Percentiles rank a stretch among this genome's conserved stretches.
Evolutionary conservation across 768 basidiomycete genomes (phyloP).

Genomic region (Coprinellus aureogranulatus): DNA sequence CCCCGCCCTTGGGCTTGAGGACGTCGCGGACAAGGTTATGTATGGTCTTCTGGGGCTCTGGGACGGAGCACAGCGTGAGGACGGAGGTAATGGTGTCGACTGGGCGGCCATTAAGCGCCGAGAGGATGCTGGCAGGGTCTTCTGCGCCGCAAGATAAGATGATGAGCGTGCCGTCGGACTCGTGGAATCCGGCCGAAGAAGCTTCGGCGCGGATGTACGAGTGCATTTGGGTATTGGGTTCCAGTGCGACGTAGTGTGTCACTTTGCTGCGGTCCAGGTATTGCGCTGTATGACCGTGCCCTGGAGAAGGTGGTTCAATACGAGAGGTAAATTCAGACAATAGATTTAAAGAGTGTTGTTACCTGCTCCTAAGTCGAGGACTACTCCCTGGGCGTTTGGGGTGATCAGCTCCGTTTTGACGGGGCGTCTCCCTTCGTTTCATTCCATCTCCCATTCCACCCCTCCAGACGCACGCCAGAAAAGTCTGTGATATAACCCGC

Average conservation of each 20-base stretch:
- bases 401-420: constrained; percentile 51
- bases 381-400: constrained; percentile 53
- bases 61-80: constrained; percentile 65
- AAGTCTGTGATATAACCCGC: constrained; percentile 43
- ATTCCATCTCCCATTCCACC: constrained; percentile 42
- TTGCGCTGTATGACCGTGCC: constrained; percentile 58
- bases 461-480: constrained; percentile 60
- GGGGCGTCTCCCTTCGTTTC: constrained; percentile 39
- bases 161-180: constrained; percentile 49
- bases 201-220: constrained; percentile 50
- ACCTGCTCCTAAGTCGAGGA: constrained; percentile 73
- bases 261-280: constrained; percentile 59
- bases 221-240: constrained; percentile 71
- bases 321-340: no score
- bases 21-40: constrained; percentile 44
- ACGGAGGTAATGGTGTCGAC: constrained; percentile 67
- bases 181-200: constrained; percentile 47
- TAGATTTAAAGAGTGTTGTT: constrained; percentile 12
- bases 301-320: no score
- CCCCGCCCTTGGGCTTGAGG: constrained; percentile 58
- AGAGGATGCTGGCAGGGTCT: constrained; percentile 48
- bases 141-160: constrained; percentile 67
- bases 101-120: constrained; percentile 23
- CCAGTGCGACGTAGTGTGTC: constrained; percentile 66
- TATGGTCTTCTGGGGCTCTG: constrained; percentile 50